A percentile compares a stretch with the other conserved stretches of the same genome.
phyloP scores from a whole-genome alignment of 2,329 filamentous ascomycete genomes.

The Uncinocarpus reesii region DNA sequence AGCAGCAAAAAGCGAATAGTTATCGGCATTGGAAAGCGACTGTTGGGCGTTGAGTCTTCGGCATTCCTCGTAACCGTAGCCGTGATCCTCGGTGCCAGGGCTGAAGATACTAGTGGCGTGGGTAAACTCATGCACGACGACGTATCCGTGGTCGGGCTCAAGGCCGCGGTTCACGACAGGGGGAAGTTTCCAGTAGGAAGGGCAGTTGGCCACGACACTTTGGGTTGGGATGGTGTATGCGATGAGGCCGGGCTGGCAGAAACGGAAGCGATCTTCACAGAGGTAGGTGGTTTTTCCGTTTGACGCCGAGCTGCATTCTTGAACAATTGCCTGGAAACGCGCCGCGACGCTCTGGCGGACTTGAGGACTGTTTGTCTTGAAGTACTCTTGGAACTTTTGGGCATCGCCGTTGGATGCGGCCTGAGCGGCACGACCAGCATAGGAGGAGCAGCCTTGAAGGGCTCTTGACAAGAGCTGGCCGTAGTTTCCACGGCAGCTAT shows the following conservation, averaged over 20 bases:
- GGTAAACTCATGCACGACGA: slow-evolving; percentile 10
- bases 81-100: slow-evolving; percentile 2
- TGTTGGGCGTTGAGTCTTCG: not conserved
- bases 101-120: not conserved
- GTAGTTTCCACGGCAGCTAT: slow-evolving; percentile 44
- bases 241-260: not conserved
- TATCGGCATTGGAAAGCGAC: slow-evolving; percentile 9
- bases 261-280: not conserved
- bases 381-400: slow-evolving; percentile 2
- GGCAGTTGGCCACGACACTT: not conserved
- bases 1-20: slow-evolving; percentile 6
- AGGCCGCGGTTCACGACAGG: not conserved
- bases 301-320: not conserved
- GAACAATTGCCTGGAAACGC: slow-evolving; percentile 1
- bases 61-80: slow-evolving; percentile 4
- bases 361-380: not conserved
- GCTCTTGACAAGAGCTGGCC: not conserved
- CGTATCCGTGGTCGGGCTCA: slow-evolving; percentile 1
- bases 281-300: not conserved
- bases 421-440: slow-evolving; percentile 40
- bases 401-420: slow-evolving; percentile 32
- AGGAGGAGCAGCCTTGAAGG: not conserved
- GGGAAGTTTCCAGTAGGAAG: slow-evolving; percentile 3
- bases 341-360: not conserved
- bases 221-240: slow-evolving; percentile 1